phyloP scores from a whole-genome alignment of 2,329 filamentous ascomycete species.

The Dryadomyces quercus-mongolicae region DNA sequence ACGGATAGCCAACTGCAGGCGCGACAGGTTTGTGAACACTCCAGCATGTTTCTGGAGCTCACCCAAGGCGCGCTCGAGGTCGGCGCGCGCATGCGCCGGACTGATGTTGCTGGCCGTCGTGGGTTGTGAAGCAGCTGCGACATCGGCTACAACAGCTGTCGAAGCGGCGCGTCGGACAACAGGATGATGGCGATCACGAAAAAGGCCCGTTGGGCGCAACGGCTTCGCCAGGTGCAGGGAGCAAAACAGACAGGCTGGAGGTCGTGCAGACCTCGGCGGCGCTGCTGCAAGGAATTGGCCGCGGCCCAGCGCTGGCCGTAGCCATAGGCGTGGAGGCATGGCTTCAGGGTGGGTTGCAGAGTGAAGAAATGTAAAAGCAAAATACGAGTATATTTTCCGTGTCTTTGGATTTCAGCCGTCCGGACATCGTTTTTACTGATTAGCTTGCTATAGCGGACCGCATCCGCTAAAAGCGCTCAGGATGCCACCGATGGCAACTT shows the following conservation, averaged over 20 bases:
- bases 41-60: conserved; percentile 50
- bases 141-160: conserved; percentile 8
- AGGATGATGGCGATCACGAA: background rate
- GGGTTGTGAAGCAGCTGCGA: too few relatives aligned
- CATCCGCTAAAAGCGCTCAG: background rate
- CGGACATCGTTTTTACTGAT: background rate
- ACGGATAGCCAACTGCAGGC: conserved; percentile 58
- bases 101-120: background rate
- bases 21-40: conserved; percentile 53
- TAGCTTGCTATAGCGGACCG: background rate
- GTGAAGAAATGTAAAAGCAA: background rate
- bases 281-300: background rate
- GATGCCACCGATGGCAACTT: too few relatives aligned
- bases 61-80: conserved; percentile 47
- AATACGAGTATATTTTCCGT: background rate
- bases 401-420: background rate
- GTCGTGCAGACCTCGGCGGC: background rate
- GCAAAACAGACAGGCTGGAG: conserved; percentile 20
- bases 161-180: conserved; percentile 13
- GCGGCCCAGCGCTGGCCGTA: conserved; percentile 4
- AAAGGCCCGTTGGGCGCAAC: too few relatives aligned
- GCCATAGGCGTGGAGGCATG: conserved; percentile 20
- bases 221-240: conserved; percentile 13
- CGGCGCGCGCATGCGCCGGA: conserved; percentile 12
- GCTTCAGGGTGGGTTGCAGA: background rate